phyloP scores from a whole-genome alignment of 2,329 filamentous ascomycete genomes.

The Talaromyces piceae region DNA sequence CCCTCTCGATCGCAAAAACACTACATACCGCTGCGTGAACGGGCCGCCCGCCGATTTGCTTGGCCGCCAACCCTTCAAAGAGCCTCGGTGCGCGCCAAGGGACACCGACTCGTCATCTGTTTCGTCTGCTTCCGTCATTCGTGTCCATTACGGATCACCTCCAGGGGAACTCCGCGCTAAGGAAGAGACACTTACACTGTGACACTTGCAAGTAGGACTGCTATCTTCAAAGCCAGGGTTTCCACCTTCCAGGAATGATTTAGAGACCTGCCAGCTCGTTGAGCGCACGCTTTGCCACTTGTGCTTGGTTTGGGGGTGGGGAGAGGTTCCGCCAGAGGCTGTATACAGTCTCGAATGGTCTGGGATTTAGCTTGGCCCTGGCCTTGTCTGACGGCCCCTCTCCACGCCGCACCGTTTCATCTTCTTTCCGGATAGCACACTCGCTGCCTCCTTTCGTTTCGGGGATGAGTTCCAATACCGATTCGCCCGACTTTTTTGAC shows the following conservation, averaged over 20 bases:
- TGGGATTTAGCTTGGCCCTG: constrained; percentile 4
- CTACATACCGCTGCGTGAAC: background rate
- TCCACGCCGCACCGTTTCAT: constrained; percentile 16
- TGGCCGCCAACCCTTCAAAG: too few relatives aligned
- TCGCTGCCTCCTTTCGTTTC: too few relatives aligned
- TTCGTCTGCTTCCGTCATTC: constrained; percentile 9
- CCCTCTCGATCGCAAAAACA: background rate
- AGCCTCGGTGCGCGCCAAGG: background rate
- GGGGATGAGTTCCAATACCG: constrained; percentile 38
- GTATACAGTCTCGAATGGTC: constrained; percentile 33
- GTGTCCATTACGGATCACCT: constrained; percentile 5
- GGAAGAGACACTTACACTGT: background rate
- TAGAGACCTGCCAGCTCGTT: constrained; percentile 4
- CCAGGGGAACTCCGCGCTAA: background rate
- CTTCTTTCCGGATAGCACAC: constrained; percentile 14
- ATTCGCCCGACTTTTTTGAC: constrained; percentile 28
- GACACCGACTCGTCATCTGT: constrained; percentile 1
- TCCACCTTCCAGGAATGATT: constrained; percentile 10
- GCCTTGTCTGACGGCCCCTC: constrained; percentile 9
- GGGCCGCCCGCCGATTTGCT: background rate
- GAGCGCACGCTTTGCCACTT: constrained; percentile 14
- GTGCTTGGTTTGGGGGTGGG: constrained; percentile 8
- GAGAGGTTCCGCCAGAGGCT: constrained; percentile 16
- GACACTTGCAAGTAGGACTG: too few relatives aligned
- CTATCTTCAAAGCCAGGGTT: background rate